These are phyloP conservation scores for Persicaria maculosa DNA, from an alignment of 148 eudicot genomes.

Conservation along the genomic window DNA sequence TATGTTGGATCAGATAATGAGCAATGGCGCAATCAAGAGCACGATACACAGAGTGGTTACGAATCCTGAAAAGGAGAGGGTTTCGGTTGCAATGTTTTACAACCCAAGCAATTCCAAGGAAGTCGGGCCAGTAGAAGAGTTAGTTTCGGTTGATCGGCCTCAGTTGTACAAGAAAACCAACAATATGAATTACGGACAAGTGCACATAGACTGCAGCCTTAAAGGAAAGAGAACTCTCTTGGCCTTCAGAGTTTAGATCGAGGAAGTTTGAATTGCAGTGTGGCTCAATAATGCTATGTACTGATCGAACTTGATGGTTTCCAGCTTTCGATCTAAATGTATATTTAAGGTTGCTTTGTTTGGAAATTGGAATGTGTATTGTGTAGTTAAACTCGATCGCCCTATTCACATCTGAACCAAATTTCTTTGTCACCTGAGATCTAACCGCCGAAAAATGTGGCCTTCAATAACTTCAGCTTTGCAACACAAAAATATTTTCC, in stretches of 20 bases:
- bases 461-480: no score
- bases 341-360: background rate
- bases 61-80: constrained; percentile 22
- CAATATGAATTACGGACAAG: background rate
- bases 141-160: constrained; percentile 16
- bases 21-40: constrained; percentile 24
- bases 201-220: background rate
- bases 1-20: constrained; percentile 21
- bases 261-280: background rate
- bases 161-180: constrained; percentile 19
- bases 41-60: constrained; percentile 25
- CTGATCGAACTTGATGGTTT: background rate
- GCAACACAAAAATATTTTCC: no score
- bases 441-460: no score
- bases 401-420: no score
- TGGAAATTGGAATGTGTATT: background rate
- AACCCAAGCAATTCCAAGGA: constrained; percentile 8
- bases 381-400: background rate
- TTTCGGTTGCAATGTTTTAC: constrained; percentile 19
- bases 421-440: no score
- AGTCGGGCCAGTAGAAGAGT: constrained; percentile 17
- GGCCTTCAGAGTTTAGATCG: background rate
- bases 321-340: background rate
- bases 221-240: constrained; percentile 1
- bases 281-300: background rate